Evolutionary conservation across 1,284 basidiomycete genomes (phyloP), one percentile per base, ranked within the genome.

Genomic region (Gymnopus androsaceus): DNA sequence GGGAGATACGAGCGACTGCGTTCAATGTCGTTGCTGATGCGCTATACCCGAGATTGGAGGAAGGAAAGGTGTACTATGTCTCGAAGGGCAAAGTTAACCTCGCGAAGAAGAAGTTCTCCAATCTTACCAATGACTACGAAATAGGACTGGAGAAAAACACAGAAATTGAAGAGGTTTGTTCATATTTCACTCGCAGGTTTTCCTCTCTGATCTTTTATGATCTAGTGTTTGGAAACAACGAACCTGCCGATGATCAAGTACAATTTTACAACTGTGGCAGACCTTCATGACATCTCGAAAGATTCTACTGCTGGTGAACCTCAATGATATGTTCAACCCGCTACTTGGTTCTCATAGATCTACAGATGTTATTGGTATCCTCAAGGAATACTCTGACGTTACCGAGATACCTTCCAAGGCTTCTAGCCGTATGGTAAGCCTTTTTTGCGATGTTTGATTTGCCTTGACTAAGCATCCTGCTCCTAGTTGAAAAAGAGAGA

Each of bases 31-130:
- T 83, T 2, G 94, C 91, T 34, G 94, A 96, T 68, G 83, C 86
- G 44, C 81, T 95, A 48, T 97, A 91, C 74, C 83, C 90, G 19
- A 82, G 87, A 63, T 69, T 99, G 14, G 84, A 96, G 65, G 95
- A 98, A 70, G 92, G 92, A 53, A 95, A 95, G 69, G 95, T 96
- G 9, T 99, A 95, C 73, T 94, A 84, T 68, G 81, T 99, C 59
- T 93, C 92, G 1, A 93, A 91, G 66, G 96, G 92, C 7, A 84
- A 92, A 54, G 90, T 99, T 67, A 92, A 93, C 68, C 86, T 98
- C 30, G 95, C 96, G 44, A 99, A 98, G 78, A 98, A 96, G 76
- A 96, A 98, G 74, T 99, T 97, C 72, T 92, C 85, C 51, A 94
- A 91, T 67, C 73, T 97, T 47, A 77, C 83, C 62, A 98, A 97